Conservation (phyloP, 2,329 filamentous ascomycete species). For the Diaporthe caulivora region DNA sequence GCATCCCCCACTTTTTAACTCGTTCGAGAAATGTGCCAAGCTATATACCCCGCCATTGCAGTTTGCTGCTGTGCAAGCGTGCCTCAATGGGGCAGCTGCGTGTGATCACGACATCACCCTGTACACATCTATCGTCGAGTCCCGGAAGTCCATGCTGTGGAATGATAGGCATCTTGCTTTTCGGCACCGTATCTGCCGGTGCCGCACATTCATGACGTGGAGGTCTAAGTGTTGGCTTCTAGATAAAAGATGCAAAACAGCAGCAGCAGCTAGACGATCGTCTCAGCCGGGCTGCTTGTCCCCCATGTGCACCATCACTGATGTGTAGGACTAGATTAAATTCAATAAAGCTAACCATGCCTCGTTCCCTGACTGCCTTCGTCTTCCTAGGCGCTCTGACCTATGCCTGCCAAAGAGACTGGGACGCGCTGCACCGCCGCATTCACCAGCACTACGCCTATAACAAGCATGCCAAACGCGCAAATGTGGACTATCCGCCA, state of each 20-base stretch:
- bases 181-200: conserved; percentile 1
- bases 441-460: conserved; percentile 12
- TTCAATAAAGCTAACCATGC: not conserved
- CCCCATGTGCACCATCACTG: not conserved
- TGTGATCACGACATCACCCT: conserved; percentile 2
- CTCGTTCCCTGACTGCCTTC: not conserved
- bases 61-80: conserved; percentile 6
- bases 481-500: conserved; percentile 13
- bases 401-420: conserved; percentile 22
- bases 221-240: not conserved
- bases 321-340: not conserved
- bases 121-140: not conserved
- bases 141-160: not conserved
- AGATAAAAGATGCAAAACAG: conserved; percentile 4
- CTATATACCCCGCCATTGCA: conserved; percentile 15
- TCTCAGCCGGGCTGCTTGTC: not conserved
- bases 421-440: conserved; percentile 9
- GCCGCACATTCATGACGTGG: not conserved
- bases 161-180: conserved; percentile 2
- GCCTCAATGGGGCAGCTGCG: conserved; percentile 24
- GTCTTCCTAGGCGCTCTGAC: conserved; percentile 10
- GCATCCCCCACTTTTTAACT: not conserved
- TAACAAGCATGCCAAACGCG: conserved; percentile 14
- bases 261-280: not conserved
- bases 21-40: not conserved